Conservation (phyloP, 345 rosid genomes). For the Pistacia atlantica region DNA sequence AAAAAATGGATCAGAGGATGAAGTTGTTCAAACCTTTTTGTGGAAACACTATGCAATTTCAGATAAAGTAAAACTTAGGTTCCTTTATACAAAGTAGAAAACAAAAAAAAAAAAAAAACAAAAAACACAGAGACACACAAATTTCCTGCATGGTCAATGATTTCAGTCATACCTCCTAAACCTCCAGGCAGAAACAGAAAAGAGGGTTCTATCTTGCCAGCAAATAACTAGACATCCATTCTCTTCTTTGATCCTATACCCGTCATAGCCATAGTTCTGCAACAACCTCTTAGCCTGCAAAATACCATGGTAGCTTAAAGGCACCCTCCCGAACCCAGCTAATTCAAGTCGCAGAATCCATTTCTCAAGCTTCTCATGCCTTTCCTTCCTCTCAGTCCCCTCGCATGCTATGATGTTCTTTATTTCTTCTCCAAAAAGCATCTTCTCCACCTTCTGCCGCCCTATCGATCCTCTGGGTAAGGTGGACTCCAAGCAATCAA, state of each 20-base stretch:
- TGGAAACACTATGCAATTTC: constrained; percentile 26
- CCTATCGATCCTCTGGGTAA: constrained; percentile 49
- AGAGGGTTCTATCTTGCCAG: constrained; percentile 69
- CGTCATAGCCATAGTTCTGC: constrained; percentile 59
- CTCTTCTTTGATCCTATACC: constrained; percentile 65
- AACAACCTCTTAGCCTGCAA: constrained; percentile 57
- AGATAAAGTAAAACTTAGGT: constrained; percentile 22
- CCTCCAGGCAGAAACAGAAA: constrained; percentile 69
- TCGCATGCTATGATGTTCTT: constrained; percentile 74
- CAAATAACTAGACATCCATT: constrained; percentile 56
- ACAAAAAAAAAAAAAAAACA: constrained; percentile 1
- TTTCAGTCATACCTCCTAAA: constrained; percentile 45
- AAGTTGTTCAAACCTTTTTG: constrained; percentile 15
- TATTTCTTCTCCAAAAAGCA: constrained; percentile 74
- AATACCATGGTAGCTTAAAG: constrained; percentile 64
- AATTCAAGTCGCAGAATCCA: constrained; percentile 66
- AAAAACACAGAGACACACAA: constrained; percentile 1
- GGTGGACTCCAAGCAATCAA: constrained; percentile 74
- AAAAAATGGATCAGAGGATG: background rate
- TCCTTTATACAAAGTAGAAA: constrained; percentile 35
- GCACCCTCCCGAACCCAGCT: constrained; percentile 60
- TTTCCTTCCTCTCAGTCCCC: constrained; percentile 62
- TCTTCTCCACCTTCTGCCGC: constrained; percentile 69
- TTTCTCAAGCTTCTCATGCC: constrained; percentile 74
- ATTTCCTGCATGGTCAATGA: constrained; percentile 8